Conservation (phyloP, 2,329 filamentous ascomycete genomes). For the Aspergillus sp. region DNA sequence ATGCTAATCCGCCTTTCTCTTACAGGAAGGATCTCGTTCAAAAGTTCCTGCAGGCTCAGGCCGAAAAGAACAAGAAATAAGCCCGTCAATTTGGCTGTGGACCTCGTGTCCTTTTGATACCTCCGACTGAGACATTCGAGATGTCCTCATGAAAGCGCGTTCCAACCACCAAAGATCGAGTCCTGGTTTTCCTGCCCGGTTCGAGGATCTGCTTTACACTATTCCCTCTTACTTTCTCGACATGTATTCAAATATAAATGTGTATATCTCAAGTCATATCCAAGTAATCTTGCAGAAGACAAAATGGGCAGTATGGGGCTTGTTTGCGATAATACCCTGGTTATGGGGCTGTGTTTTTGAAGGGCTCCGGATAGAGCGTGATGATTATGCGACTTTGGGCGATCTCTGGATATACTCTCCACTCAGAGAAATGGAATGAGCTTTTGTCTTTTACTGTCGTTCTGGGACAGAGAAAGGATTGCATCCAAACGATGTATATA, state of each 20-base stretch:
- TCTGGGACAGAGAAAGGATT: too few relatives aligned
- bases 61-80: slow-evolving; percentile 55
- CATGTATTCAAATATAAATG: slow-evolving; percentile 1
- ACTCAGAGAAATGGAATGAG: too few relatives aligned
- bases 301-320: background rate
- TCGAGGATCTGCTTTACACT: background rate
- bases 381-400: too few relatives aligned
- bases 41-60: slow-evolving; percentile 58
- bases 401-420: too few relatives aligned
- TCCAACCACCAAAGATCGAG: too few relatives aligned
- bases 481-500: too few relatives aligned
- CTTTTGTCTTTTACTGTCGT: too few relatives aligned
- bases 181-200: too few relatives aligned
- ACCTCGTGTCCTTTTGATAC: too few relatives aligned
- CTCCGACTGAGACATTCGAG: background rate
- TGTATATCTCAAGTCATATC: background rate
- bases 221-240: background rate
- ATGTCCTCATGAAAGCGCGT: too few relatives aligned
- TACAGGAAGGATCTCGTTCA: slow-evolving; percentile 55
- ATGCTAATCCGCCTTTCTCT: background rate
- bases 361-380: too few relatives aligned
- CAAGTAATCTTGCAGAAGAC: slow-evolving; percentile 1
- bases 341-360: too few relatives aligned
- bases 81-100: slow-evolving; percentile 1
- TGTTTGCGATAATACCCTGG: background rate